These are phyloP conservation scores for Neonectria punicea DNA, from an alignment of 2,329 filamentous ascomycete genomes.

Conservation along the genomic window DNA sequence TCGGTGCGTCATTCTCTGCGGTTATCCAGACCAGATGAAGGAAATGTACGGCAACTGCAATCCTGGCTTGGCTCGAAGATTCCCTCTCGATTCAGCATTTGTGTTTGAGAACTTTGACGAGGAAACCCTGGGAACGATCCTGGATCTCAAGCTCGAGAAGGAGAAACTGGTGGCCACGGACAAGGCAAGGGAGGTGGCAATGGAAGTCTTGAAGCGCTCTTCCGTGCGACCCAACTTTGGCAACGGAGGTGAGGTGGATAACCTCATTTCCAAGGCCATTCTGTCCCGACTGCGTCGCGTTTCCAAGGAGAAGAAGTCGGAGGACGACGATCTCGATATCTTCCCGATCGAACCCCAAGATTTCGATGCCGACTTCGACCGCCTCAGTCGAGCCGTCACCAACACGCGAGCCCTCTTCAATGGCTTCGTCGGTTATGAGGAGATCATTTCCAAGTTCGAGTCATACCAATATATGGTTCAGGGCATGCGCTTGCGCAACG, in stretches of 20 bases:
- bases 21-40: slow-evolving; percentile 76
- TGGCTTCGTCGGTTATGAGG: slow-evolving; percentile 69
- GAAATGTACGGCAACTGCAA: slow-evolving; percentile 79
- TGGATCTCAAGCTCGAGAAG: slow-evolving; percentile 70
- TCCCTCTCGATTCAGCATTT: slow-evolving; percentile 73
- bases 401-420: slow-evolving; percentile 66
- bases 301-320: slow-evolving; percentile 33
- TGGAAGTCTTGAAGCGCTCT: slow-evolving; percentile 68
- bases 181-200: slow-evolving; percentile 63
- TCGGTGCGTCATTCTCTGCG: slow-evolving; percentile 76
- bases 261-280: slow-evolving; percentile 42
- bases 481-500: slow-evolving; percentile 59
- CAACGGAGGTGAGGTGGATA: slow-evolving; percentile 80
- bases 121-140: slow-evolving; percentile 67
- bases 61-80: slow-evolving; percentile 74
- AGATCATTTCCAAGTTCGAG: slow-evolving; percentile 64
- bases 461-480: slow-evolving; percentile 65
- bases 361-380: slow-evolving; percentile 68
- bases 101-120: slow-evolving; percentile 75
- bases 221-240: slow-evolving; percentile 77
- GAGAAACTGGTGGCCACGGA: slow-evolving; percentile 65
- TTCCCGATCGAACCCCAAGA: slow-evolving; percentile 53
- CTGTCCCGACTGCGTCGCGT: slow-evolving; percentile 39
- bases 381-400: slow-evolving; percentile 50
- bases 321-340: slow-evolving; percentile 36